phyloP scores from a whole-genome alignment of 352 stramenopile species.

The Paralagenidium karlingii region DNA sequence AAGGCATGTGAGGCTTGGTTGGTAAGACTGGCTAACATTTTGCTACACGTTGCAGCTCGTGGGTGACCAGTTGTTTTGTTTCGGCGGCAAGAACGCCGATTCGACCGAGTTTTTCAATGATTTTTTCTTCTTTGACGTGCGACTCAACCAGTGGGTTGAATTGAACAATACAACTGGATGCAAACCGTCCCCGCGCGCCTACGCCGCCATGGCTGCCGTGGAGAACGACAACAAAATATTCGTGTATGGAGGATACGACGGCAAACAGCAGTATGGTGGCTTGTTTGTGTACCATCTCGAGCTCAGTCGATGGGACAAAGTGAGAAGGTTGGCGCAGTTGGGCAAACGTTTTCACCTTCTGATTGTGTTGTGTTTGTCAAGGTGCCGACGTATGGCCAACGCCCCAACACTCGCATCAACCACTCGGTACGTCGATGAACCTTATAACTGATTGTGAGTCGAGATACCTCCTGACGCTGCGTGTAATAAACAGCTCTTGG shows the following conservation, averaged over 20 bases:
- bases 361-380: too few relatives aligned
- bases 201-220: slow-evolving; percentile 29
- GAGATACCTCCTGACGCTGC: too few relatives aligned
- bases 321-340: too few relatives aligned
- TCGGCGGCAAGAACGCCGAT: slow-evolving; percentile 46
- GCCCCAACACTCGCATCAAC: slow-evolving; percentile 36
- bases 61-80: slow-evolving; percentile 51
- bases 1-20: not conserved
- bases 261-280: slow-evolving; percentile 36
- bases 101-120: slow-evolving; percentile 45
- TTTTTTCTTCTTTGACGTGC: slow-evolving; percentile 60
- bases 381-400: slow-evolving; percentile 14
- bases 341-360: too few relatives aligned
- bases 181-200: slow-evolving; percentile 23
- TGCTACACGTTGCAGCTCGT: slow-evolving; percentile 14
- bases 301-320: slow-evolving; percentile 41
- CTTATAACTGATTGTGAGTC: too few relatives aligned
- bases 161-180: not conserved
- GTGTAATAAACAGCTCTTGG: too few relatives aligned
- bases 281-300: slow-evolving; percentile 42
- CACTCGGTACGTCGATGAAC: slow-evolving; percentile 37
- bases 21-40: not conserved
- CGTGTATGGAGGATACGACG: slow-evolving; percentile 45
- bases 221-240: slow-evolving; percentile 40
- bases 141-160: slow-evolving; percentile 36